Evolutionary conservation across 441 rosid species (phyloP).

Genomic region (Eutrema salsugineum): DNA sequence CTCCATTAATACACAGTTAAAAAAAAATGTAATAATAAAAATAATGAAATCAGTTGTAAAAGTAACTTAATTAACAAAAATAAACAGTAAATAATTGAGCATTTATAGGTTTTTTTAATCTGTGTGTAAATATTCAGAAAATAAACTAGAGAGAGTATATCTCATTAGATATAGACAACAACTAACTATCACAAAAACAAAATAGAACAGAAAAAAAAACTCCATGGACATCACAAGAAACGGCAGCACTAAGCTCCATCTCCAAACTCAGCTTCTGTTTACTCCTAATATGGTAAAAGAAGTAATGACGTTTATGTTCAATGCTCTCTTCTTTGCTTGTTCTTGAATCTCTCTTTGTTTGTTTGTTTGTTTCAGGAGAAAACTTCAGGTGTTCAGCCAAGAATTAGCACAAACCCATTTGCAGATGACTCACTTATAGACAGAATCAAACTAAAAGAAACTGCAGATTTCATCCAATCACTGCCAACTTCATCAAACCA

Average conservation of each 20-base stretch:
- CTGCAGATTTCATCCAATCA: conserved; percentile 70
- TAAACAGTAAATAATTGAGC: no score
- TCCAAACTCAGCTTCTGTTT: conserved; percentile 47
- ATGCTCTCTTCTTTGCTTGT: conserved; percentile 2
- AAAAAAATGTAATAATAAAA: no score
- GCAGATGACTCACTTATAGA: conserved; percentile 59
- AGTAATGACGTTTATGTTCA: background rate
- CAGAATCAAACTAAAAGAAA: conserved; percentile 72
- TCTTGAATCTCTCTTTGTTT: conserved; percentile 12
- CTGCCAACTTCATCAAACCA: conserved; percentile 42
- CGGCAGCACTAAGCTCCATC: conserved; percentile 37
- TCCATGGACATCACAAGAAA: conserved; percentile 57
- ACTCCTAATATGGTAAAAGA: conserved; percentile 45
- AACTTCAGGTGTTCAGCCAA: conserved; percentile 38
- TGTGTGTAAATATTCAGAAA: no score
- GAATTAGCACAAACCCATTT: conserved; percentile 53
- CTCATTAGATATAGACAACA: conserved; percentile 10
- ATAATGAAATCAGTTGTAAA: no score
- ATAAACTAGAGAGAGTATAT: no score
- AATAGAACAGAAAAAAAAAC: background rate
- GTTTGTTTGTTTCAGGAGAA: conserved; percentile 27
- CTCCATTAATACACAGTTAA: no score
- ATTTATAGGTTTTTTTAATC: no score
- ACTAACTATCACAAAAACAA: background rate
- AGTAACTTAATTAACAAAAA: no score